Evolutionary conservation across 176 grass and related monocot genomes (phyloP).

Genomic region (barley (Hordeum vulgare)): DNA sequence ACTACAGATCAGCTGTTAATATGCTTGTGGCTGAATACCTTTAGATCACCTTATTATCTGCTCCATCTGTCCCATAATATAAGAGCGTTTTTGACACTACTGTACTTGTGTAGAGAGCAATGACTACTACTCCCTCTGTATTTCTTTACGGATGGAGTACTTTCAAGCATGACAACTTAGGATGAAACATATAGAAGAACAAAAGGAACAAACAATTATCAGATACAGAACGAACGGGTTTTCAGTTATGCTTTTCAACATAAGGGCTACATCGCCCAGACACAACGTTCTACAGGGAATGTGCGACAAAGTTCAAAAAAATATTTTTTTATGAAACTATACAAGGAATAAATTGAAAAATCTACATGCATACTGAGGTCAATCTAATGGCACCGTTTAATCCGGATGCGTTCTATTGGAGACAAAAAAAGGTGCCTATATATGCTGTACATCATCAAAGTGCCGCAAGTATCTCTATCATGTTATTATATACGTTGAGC

Average conservation of each 20-base stretch:
- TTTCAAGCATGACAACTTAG: background rate
- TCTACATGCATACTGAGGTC: background rate
- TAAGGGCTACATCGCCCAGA: background rate
- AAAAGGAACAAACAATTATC: background rate
- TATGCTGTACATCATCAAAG: background rate
- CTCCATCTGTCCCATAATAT: too few species aligned
- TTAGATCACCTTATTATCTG: background rate
- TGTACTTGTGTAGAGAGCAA: too few species aligned
- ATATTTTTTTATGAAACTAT: background rate
- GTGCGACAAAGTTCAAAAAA: background rate
- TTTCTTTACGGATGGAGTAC: too few species aligned
- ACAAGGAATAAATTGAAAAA: background rate
- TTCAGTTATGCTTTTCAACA: background rate
- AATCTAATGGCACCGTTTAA: background rate
- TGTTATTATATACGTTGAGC: background rate
- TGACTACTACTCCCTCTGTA: too few species aligned
- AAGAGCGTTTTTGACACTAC: too few species aligned
- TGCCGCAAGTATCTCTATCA: background rate
- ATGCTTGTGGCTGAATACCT: background rate
- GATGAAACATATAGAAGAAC: background rate
- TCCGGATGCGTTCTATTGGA: background rate
- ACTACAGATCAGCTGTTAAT: background rate
- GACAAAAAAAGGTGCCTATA: background rate
- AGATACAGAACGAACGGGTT: background rate
- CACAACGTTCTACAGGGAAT: background rate